These are phyloP conservation scores for Peniophora sp. DNA, from an alignment of 1,284 basidiomycete genomes.

Conservation along the genomic window DNA sequence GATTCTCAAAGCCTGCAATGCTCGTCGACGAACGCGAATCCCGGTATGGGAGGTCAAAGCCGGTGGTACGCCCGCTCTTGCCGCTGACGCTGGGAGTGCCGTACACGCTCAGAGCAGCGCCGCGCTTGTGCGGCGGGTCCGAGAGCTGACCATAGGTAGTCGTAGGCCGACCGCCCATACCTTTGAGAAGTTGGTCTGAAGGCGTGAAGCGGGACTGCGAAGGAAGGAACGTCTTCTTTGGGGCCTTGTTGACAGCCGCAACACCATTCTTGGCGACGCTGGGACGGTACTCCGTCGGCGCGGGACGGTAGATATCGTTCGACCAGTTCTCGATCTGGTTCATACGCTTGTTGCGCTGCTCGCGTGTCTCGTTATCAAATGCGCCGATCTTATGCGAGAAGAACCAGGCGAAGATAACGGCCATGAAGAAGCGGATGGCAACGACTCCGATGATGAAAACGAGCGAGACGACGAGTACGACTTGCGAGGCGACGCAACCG, in stretches of 20 bases:
- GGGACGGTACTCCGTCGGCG: conserved; percentile 87
- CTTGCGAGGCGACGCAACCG: conserved; percentile 91
- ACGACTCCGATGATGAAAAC: conserved; percentile 98
- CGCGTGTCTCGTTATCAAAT: conserved; percentile 90
- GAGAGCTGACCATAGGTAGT: conserved; percentile 75
- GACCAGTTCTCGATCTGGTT: conserved; percentile 96
- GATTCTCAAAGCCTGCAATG: conserved; percentile 47
- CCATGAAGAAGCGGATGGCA: conserved; percentile 92
- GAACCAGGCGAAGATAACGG: conserved; percentile 97
- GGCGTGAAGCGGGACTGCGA: conserved; percentile 86
- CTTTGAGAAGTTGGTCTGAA: conserved; percentile 59
- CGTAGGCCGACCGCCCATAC: conserved; percentile 52
- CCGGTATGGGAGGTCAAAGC: conserved; percentile 72
- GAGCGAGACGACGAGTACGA: conserved; percentile 93
- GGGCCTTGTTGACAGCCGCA: conserved; percentile 39
- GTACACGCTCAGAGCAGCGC: conserved; percentile 44
- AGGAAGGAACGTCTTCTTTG: conserved; percentile 68
- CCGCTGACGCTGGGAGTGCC: conserved; percentile 34
- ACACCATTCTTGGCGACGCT: conserved; percentile 72
- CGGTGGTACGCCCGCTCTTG: conserved; percentile 44
- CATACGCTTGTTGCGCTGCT: conserved; percentile 87
- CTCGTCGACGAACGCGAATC: conserved; percentile 83
- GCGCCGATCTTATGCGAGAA: conserved; percentile 90
- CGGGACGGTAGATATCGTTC: conserved; percentile 92
- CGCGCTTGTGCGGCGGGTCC: conserved; percentile 50